Evolutionary conservation across 139 green algal species (phyloP).

Genomic region (Gonium pectorale): DNA sequence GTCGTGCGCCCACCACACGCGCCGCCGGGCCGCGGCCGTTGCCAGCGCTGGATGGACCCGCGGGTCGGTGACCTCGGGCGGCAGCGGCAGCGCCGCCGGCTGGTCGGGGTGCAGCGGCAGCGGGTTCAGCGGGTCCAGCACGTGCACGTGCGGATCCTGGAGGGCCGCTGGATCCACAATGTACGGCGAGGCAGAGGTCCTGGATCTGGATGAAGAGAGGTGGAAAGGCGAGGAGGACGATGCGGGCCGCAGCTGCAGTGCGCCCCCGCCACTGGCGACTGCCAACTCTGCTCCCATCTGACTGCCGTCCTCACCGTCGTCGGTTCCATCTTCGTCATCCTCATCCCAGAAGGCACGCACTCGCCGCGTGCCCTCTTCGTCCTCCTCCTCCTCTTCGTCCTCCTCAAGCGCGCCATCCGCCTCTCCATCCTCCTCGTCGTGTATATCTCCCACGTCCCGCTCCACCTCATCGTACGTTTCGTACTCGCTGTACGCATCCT

Average conservation of each 20-base stretch:
- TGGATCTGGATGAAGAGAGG: too few relatives aligned
- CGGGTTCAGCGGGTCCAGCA: background rate
- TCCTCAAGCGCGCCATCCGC: background rate
- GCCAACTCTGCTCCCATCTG: too few relatives aligned
- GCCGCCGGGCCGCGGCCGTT: background rate
- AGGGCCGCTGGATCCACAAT: conserved; percentile 7
- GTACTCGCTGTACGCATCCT: background rate
- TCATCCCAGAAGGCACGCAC: too few relatives aligned
- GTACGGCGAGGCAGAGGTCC: conserved; percentile 4
- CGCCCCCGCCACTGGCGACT: too few relatives aligned
- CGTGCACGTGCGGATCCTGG: too few relatives aligned
- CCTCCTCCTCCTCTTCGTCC: background rate
- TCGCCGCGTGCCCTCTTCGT: background rate
- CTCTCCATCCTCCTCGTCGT: background rate
- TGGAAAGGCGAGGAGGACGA: too few relatives aligned
- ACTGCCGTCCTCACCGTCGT: background rate
- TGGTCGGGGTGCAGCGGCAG: background rate
- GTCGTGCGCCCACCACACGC: conserved; percentile 36
- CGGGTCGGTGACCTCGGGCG: conserved; percentile 4
- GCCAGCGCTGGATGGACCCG: conserved; percentile 21
- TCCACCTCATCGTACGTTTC: background rate
- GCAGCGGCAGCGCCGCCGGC: conserved; percentile 3
- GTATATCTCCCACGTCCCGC: background rate
- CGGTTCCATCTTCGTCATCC: too few relatives aligned
- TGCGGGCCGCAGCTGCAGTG: too few relatives aligned